Percentiles rank a stretch among this genome's conserved stretches.
Conservation (phyloP, 2,329 filamentous ascomycete genomes). For the Cladosporium sp. region DNA sequence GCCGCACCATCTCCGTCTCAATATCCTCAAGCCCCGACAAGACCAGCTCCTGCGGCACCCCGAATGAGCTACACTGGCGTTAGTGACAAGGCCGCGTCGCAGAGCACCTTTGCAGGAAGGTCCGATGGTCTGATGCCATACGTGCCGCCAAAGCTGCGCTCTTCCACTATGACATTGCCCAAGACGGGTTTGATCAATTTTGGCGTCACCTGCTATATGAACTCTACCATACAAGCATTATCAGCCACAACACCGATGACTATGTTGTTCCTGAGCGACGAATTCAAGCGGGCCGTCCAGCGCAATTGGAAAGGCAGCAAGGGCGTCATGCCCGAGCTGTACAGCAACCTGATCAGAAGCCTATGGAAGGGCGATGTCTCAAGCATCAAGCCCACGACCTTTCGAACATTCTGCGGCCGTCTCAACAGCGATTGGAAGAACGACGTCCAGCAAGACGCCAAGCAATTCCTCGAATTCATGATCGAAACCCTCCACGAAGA, state of each 20-base stretch:
- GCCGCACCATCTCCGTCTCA: constrained; percentile 35
- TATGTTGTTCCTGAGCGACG: constrained; percentile 60
- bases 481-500: constrained; percentile 80
- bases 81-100: constrained; percentile 47
- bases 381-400: constrained; percentile 40
- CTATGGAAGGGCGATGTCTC: constrained; percentile 55
- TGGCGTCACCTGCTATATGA: constrained; percentile 83
- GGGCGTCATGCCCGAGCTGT: constrained; percentile 56
- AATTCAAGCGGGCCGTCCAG: constrained; percentile 53
- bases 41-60: constrained; percentile 52
- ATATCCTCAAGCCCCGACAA: constrained; percentile 51
- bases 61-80: constrained; percentile 74
- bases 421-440: constrained; percentile 65
- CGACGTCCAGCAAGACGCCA: constrained; percentile 76
- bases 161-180: constrained; percentile 45
- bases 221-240: constrained; percentile 78
- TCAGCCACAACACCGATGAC: constrained; percentile 62
- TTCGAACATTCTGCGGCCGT: constrained; percentile 56
- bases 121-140: constrained; percentile 37
- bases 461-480: constrained; percentile 81
- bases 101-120: constrained; percentile 30
- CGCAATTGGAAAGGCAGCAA: constrained; percentile 60
- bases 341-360: constrained; percentile 54
- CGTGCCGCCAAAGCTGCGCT: constrained; percentile 39
- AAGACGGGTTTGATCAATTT: constrained; percentile 74